A percentile compares a stretch with the other conserved stretches of the same genome.
Conservation (phyloP, 2,329 filamentous ascomycete species). For the Grosmannia huntii region DNA sequence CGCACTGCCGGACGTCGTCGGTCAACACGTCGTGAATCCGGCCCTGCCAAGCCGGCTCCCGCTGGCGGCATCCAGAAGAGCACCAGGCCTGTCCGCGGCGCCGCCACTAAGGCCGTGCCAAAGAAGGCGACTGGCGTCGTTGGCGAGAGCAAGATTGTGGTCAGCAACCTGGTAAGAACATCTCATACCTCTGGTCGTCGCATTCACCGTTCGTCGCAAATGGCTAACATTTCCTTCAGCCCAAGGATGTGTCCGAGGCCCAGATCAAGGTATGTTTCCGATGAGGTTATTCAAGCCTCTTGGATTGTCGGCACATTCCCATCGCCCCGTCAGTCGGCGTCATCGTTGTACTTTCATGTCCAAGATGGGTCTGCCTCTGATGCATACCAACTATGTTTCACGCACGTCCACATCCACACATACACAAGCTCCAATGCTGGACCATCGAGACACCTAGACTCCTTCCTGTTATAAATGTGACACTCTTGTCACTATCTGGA, state of each 20-base stretch:
- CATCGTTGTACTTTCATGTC: conserved; percentile 17
- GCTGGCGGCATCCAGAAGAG: conserved; percentile 80
- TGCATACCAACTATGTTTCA: neutral
- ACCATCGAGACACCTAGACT: conserved; percentile 18
- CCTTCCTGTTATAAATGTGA: conserved; percentile 26
- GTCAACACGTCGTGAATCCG: conserved; percentile 35
- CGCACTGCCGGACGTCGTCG: conserved; percentile 42
- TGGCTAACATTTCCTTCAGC: conserved; percentile 48
- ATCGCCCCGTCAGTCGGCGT: conserved; percentile 11
- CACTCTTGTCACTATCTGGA: conserved; percentile 17
- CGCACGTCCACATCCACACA: neutral
- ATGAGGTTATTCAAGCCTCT: conserved; percentile 55
- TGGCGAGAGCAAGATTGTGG: conserved; percentile 90
- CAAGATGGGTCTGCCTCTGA: conserved; percentile 4
- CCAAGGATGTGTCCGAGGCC: conserved; percentile 87
- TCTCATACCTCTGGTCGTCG: neutral
- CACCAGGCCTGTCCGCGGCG: conserved; percentile 46
- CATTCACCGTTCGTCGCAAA: neutral
- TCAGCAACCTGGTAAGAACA: conserved; percentile 84
- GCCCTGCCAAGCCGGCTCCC: conserved; percentile 51
- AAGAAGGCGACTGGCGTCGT: conserved; percentile 49
- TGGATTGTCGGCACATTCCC: conserved; percentile 52
- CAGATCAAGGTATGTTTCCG: conserved; percentile 99
- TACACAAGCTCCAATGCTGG: conserved; percentile 7
- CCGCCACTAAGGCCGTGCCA: conserved; percentile 47